These are phyloP conservation scores for Ophiosphaerella korrae DNA, from an alignment of 2,329 filamentous ascomycete genomes.

Conservation along the genomic window DNA sequence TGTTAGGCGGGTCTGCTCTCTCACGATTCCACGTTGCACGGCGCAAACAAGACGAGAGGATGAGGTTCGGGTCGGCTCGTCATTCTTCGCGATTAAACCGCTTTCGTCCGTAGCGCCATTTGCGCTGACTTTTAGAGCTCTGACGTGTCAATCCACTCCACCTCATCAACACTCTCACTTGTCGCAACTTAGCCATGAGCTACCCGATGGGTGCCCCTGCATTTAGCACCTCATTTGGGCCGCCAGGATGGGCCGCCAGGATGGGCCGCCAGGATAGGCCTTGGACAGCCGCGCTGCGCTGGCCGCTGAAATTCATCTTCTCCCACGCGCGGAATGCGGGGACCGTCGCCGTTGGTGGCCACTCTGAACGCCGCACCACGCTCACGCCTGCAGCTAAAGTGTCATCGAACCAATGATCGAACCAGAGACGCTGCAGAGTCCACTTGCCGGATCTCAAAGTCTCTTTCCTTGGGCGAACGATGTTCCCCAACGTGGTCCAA, in stretches of 20 bases:
- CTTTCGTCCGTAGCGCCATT: neutral
- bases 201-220: conserved; percentile 34
- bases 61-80: conserved; percentile 28
- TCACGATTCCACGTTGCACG: conserved; percentile 32
- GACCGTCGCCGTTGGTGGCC: conserved; percentile 24
- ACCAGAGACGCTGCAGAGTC: conserved; percentile 25
- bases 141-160: conserved; percentile 37
- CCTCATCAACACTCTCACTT: conserved; percentile 28
- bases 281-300: conserved; percentile 25
- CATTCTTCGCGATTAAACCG: conserved; percentile 9
- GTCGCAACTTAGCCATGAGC: conserved; percentile 22
- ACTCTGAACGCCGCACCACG: conserved; percentile 34
- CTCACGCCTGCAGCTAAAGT: conserved; percentile 33
- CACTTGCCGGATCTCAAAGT: conserved; percentile 35
- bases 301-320: conserved; percentile 20
- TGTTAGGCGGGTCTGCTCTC: conserved; percentile 20
- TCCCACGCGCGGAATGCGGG: conserved; percentile 25
- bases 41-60: conserved; percentile 16
- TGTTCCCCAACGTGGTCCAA: conserved; percentile 45
- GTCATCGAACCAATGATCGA: conserved; percentile 33
- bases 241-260: conserved; percentile 23
- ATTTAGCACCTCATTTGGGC: conserved; percentile 28
- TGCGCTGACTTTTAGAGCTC: conserved; percentile 10
- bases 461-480: conserved; percentile 35
- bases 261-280: too few relatives aligned